Evolutionary conservation across 495 filamentous ascomycete species (phyloP), one percentile per base, ranked within the genome.

Genomic region (Eremomyces bilateralis): DNA sequence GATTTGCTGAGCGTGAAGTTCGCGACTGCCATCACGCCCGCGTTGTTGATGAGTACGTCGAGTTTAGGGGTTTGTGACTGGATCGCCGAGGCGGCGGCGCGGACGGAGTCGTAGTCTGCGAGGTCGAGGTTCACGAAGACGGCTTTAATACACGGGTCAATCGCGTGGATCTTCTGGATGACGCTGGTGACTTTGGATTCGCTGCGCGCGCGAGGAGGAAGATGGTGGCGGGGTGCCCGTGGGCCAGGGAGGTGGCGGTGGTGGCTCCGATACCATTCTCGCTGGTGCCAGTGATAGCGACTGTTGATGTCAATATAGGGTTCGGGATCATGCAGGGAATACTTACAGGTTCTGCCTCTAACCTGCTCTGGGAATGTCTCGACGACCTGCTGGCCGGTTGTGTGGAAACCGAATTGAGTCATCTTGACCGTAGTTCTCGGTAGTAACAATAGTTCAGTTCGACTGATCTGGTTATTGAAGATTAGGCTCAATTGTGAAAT

Each of bases 171-270:
- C 40, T 55, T 43, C 34, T 57, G 48, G 39, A 60, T 56, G 24
- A 57, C 51, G 1, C 50, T 47, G 37, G 59, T 44, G 15, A 55
- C 40, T 34, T 60, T 59, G 5, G 42, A 36, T 15, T 44, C 48
- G 4, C 57, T 56, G 21, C 53, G 52, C 25, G 55, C 59, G 3
- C n/a, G n/a, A 58, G 45, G 35, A 61, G 56, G 37, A 67, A 57
- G 24, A 66, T 42, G 2, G 45, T 34, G 6, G 53, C 51, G 6
- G 64, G 60, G 3, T 48, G 44, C 37, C 50, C 56, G 22, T 50
- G 43, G 12, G 61, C 53, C 6, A 67, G 51, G 6, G 59, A 50
- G 21, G 53, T 42, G 29, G 59, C 59, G 5, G 62, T 64, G 29
- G 50, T 13, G 8, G 24, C 8, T 28, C 24, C 24, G 8, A 28